phyloP scores from a whole-genome alignment of 352 stramenopile genomes.

The Plasmopara muralis region DNA sequence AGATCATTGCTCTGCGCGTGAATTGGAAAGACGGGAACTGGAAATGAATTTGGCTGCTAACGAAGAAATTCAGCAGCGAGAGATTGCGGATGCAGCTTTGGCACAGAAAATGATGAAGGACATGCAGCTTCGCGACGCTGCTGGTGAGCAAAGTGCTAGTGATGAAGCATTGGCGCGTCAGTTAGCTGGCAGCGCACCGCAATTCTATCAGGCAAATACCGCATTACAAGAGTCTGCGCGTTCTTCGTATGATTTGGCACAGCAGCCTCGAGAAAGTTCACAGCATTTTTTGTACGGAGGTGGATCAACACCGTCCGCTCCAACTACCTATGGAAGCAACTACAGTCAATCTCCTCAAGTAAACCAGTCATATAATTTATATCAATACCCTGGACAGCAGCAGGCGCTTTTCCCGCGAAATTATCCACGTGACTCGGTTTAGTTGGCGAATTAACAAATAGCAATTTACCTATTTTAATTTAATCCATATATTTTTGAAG shows the following conservation, averaged over 20 bases:
- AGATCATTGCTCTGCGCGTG: slow-evolving; percentile 60
- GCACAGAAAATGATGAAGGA: slow-evolving; percentile 72
- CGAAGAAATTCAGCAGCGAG: slow-evolving; percentile 44
- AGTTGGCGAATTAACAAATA: slow-evolving; percentile 1
- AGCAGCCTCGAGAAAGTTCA: slow-evolving; percentile 23
- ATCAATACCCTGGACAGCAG: slow-evolving; percentile 42
- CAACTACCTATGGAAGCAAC: slow-evolving; percentile 34
- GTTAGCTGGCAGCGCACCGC: slow-evolving; percentile 37
- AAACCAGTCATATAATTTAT: slow-evolving; percentile 26
- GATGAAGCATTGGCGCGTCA: slow-evolving; percentile 59
- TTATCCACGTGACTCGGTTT: slow-evolving; percentile 18
- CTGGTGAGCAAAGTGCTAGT: slow-evolving; percentile 12
- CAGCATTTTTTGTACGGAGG: slow-evolving; percentile 22
- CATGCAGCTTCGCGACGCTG: slow-evolving; percentile 34
- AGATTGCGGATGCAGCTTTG: slow-evolving; percentile 42
- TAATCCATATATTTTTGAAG: no score
- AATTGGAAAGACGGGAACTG: slow-evolving; percentile 64
- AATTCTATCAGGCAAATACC: slow-evolving; percentile 26
- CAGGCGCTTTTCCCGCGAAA: slow-evolving; percentile 9
- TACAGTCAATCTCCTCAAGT: slow-evolving; percentile 36
- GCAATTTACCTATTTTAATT: no score
- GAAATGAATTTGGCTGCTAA: slow-evolving; percentile 58
- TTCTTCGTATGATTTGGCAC: slow-evolving; percentile 34
- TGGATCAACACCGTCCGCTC: slow-evolving; percentile 21
- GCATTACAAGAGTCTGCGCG: slow-evolving; percentile 15